Evolutionary conservation across 441 rosid genomes (phyloP).

Genomic region (Hypseocharis bilobata): DNA sequence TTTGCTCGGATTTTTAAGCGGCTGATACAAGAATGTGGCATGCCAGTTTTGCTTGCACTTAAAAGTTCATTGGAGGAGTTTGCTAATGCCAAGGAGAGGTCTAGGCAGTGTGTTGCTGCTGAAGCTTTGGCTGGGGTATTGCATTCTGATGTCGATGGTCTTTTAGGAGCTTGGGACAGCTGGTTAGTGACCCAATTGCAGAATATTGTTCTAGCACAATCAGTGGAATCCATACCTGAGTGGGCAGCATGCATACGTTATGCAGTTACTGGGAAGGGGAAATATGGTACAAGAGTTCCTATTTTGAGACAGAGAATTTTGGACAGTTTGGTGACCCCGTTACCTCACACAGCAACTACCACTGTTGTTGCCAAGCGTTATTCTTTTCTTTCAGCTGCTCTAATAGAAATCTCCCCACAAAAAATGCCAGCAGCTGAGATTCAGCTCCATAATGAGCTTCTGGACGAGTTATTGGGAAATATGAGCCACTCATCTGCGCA

Average conservation of each 20-base stretch:
- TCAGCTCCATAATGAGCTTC: slow-evolving; percentile 56
- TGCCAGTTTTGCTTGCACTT: slow-evolving; percentile 65
- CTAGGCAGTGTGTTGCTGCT: slow-evolving; percentile 98
- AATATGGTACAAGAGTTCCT: slow-evolving; percentile 72
- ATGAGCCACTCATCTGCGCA: slow-evolving; percentile 98
- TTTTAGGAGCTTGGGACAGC: slow-evolving; percentile 74
- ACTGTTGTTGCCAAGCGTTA: slow-evolving; percentile 89
- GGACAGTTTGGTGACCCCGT: slow-evolving; percentile 71
- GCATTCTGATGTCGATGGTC: slow-evolving; percentile 87
- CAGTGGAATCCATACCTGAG: slow-evolving; percentile 93
- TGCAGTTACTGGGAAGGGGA: slow-evolving; percentile 98
- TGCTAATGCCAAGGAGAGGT: slow-evolving; percentile 80
- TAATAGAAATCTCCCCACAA: slow-evolving; percentile 79
- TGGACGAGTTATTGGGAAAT: slow-evolving; percentile 68
- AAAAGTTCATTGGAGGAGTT: slow-evolving; percentile 75
- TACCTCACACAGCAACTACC: slow-evolving; percentile 74
- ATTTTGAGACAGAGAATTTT: slow-evolving; percentile 69
- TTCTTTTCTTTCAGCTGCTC: slow-evolving; percentile 87
- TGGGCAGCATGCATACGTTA: slow-evolving; percentile 99
- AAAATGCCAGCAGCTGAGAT: slow-evolving; percentile 72
- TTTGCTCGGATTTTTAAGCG: slow-evolving; percentile 96
- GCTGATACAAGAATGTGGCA: slow-evolving; percentile 88
- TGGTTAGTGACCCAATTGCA: slow-evolving; percentile 87
- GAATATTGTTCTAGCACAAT: slow-evolving; percentile 71
- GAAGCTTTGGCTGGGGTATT: slow-evolving; percentile 92